Evolutionary conservation across 129 eudicot species (phyloP), one percentile per base, ranked within the genome.

Genomic region (Tanacetum coccineum): DNA sequence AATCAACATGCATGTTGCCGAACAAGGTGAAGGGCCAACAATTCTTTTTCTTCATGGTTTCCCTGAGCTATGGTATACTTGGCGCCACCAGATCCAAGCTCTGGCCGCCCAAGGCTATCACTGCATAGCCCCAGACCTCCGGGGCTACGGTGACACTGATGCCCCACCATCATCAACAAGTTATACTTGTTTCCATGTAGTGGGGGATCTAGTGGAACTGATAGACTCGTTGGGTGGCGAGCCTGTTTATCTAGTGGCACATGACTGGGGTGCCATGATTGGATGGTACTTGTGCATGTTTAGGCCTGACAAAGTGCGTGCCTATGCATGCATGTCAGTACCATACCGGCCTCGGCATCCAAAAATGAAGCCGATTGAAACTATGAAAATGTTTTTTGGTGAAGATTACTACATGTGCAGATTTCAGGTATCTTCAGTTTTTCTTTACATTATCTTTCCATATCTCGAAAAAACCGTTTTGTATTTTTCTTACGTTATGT

Each of bases 361-460:
- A 6, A 85, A 62, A 63, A 25, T 81, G 77, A 91, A 83, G 79
- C 97, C 97, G 4, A 52, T 81, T 14, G 80, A 67, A 62, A 63
- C 67, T 25, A 73, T 91, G 87, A 65, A 53, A 46, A 78, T 81
- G 62, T 67, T 85, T 59, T 91, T 85, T 67, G 97, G 97, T 28
- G 87, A 83, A 22, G 94, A 91, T 9, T 91, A 85, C 76, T 91
- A 91, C 32, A 91, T 91, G 71, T 91, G 97, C 87, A 81, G 97
- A 74, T 91, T 91, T 75, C 97, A 91, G 97, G 97, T 91, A 30
- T 39, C 2, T 5, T 28, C 6, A 12, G 45, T 9, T 57, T 10
- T 25, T 19, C 19, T 32, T 5, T 15, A 21, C 39, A 13, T 49
- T 11, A 5, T 44, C 19, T 19, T 49, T 20, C 13, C 3, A 32